These are phyloP conservation scores for Vitis labrusca DNA, from an alignment of 164 flowering plant species.

Conservation along the genomic window DNA sequence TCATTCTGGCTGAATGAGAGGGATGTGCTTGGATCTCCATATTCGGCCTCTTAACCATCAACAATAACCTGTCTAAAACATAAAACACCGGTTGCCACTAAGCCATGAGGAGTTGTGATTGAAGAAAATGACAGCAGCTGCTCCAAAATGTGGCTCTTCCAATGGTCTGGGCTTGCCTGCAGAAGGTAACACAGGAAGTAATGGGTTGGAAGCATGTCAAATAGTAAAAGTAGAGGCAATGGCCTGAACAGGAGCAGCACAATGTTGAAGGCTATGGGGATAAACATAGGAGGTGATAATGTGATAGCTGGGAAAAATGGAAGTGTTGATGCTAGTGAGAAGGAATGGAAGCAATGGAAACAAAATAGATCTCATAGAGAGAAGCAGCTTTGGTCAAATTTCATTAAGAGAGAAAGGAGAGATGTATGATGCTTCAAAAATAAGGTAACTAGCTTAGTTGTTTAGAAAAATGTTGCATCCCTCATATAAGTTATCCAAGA, in stretches of 20 bases:
- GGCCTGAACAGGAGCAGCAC: slow-evolving; percentile 53
- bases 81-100: slow-evolving; percentile 27
- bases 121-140: slow-evolving; percentile 40
- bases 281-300: slow-evolving; percentile 51
- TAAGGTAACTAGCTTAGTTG: slow-evolving; percentile 46
- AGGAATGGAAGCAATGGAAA: slow-evolving; percentile 38
- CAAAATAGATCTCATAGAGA: slow-evolving; percentile 52
- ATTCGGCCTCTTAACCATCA: slow-evolving; percentile 52
- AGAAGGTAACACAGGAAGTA: slow-evolving; percentile 49
- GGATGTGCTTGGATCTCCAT: slow-evolving; percentile 34
- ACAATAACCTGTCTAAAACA: slow-evolving; percentile 39
- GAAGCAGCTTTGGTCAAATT: slow-evolving; percentile 79
- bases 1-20: slow-evolving; percentile 26
- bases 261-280: slow-evolving; percentile 40
- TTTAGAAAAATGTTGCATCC: not conserved
- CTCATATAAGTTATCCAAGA: no score
- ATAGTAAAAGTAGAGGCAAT: slow-evolving; percentile 71
- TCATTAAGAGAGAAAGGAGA: slow-evolving; percentile 77
- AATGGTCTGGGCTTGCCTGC: slow-evolving; percentile 38
- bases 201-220: slow-evolving; percentile 65
- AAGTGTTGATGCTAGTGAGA: slow-evolving; percentile 33
- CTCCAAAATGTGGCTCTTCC: slow-evolving; percentile 57
- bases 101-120: slow-evolving; percentile 42
- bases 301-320: slow-evolving; percentile 40
- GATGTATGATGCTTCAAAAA: slow-evolving; percentile 55